Evolutionary conservation across 1,284 basidiomycete genomes (phyloP).

Genomic region (Ustilago curta): DNA sequence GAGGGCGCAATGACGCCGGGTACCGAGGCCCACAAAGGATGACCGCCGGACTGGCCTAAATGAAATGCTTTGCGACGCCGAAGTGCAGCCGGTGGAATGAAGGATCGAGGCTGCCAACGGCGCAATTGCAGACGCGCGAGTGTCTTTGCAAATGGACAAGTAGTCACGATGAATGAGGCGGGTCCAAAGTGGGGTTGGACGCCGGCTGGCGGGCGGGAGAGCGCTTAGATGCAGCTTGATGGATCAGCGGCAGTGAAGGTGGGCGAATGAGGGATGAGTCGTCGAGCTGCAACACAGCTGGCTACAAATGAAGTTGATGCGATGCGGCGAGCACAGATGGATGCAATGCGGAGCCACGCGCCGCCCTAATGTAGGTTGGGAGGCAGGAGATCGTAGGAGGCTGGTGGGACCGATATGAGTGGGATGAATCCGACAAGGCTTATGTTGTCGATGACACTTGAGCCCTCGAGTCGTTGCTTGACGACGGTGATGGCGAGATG

Average conservation of each 20-base stretch:
- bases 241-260: neutral
- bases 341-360: neutral
- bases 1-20: constrained; percentile 23
- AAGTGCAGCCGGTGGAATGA: constrained; percentile 18
- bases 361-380: neutral
- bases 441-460: neutral
- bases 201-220: no score
- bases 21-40: constrained; percentile 1
- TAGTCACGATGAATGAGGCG: no score
- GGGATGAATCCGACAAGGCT: neutral
- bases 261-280: neutral
- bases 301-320: constrained; percentile 1
- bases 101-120: neutral
- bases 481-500: neutral
- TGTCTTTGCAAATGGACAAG: neutral
- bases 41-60: constrained; percentile 1
- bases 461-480: neutral
- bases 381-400: neutral
- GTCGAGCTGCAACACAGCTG: neutral
- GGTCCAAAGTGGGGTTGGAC: no score
- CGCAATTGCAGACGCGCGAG: neutral
- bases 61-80: constrained; percentile 21
- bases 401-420: neutral
- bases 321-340: neutral
- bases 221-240: neutral